Percentiles rank a stretch among this genome's conserved stretches.
Conservation (phyloP, 495 filamentous ascomycete species). For the Amphirosellinia nigrospora region DNA sequence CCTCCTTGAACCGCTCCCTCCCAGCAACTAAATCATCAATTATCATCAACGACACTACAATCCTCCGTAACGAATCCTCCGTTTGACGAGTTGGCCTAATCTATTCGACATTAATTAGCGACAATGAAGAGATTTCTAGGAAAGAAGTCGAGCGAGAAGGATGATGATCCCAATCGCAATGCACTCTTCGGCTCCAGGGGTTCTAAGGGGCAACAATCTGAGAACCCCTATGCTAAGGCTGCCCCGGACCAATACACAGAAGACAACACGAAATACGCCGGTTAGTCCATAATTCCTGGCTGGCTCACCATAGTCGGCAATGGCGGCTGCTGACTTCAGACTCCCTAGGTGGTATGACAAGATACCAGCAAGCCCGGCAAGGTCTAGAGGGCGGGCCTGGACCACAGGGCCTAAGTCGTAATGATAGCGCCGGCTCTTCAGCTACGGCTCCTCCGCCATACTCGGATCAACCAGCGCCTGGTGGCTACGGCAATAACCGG, state of each 20-base stretch:
- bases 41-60: not conserved
- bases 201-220: slow-evolving; percentile 56
- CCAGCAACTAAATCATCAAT: slow-evolving; percentile 19
- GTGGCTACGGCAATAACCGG: slow-evolving; percentile 63
- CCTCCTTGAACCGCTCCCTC: slow-evolving; percentile 14
- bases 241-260: slow-evolving; percentile 68
- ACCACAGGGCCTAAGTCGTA: slow-evolving; percentile 33
- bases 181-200: slow-evolving; percentile 70
- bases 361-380: slow-evolving; percentile 42
- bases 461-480: slow-evolving; percentile 27
- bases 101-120: slow-evolving; percentile 24
- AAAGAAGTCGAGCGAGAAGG: slow-evolving; percentile 66
- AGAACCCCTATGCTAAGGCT: slow-evolving; percentile 74
- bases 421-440: slow-evolving; percentile 29
- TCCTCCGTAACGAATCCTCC: not conserved
- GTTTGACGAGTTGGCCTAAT: not conserved
- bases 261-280: slow-evolving; percentile 52
- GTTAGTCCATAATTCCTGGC: slow-evolving; percentile 5
- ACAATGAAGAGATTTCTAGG: slow-evolving; percentile 70
- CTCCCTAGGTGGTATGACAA: slow-evolving; percentile 38
- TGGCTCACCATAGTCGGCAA: not conserved
- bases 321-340: not conserved
- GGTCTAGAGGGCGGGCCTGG: slow-evolving; percentile 50
- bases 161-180: slow-evolving; percentile 63
- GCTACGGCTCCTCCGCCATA: slow-evolving; percentile 31